Base-by-base conservation (phyloP, 805 yeast species). In the Nakazawaea sp. region DNA sequence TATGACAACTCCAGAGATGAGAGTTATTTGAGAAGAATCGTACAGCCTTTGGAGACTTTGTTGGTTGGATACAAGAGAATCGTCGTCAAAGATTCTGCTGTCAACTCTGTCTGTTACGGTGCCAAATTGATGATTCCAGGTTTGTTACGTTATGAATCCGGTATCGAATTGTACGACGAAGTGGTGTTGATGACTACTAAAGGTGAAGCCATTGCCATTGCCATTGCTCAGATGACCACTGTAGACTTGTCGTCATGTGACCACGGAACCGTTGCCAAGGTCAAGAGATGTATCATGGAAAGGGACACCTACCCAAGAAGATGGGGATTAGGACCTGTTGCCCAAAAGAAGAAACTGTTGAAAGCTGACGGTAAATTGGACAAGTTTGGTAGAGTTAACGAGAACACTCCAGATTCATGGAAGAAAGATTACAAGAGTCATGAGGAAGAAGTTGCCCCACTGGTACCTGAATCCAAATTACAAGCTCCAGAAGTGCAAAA, bases 111-210 rank as follows among this genome's bases (percentile, higher is more conserved):
- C 38, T 92, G 98, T 73, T 90, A 90, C 64, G 98, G 98, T 64
- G 98, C 98, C 49, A 90, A 92, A 67, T 76, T 90, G 54, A 90
- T 92, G 98, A 88, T 92, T 58, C 98, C 98, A 45, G 98, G 98
- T 70, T 70, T 90, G 56, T 74, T 92, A 58, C 84, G 98, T 68
- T 90, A 92, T 62, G 98, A 90, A 70, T 94, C 87, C 55, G 97
- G 96, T 47, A 90, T 90, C 53, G 98, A 90, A 67, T 73, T 90
- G 52, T 87, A 90, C 58, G 97, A 90, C 59, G 98, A 90, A 71
- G 97, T 90, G 55, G 98, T 90, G 34, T 76, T 90, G 53, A 92
- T 90, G 72, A 92, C 98, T 51, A 90, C 98, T 46, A 90, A 90
- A 75, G 98, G 98, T 75, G 98, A 90, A 72, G 98, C 97, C 42